Evolutionary conservation across 2,329 filamentous ascomycete genomes (phyloP).

Genomic region (Ceratocystis lukuohia): DNA sequence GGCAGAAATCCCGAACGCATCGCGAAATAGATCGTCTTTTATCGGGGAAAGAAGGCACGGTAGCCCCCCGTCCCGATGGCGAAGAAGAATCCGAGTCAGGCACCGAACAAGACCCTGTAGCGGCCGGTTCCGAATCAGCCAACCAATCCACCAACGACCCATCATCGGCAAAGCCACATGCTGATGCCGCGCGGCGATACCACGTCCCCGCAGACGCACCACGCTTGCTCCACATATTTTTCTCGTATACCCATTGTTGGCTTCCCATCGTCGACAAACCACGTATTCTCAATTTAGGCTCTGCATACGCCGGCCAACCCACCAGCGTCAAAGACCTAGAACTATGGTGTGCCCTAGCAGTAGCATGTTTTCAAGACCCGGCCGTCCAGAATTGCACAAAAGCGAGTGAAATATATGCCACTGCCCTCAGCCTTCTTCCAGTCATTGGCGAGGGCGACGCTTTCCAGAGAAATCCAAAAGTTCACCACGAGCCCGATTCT

Average conservation of each 20-base stretch:
- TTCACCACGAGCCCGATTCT: not conserved
- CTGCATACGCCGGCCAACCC: conserved; percentile 31
- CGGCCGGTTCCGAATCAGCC: not conserved
- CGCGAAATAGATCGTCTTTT: conserved; percentile 50
- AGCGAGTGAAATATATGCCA: conserved; percentile 34
- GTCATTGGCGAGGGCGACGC: conserved; percentile 15
- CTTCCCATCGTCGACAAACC: conserved; percentile 59
- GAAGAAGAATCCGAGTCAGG: conserved; percentile 27
- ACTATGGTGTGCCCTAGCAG: conserved; percentile 45
- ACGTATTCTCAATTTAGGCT: conserved; percentile 38
- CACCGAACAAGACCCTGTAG: not conserved
- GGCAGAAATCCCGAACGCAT: conserved; percentile 49
- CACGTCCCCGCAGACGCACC: conserved; percentile 41
- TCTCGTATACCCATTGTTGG: conserved; percentile 64
- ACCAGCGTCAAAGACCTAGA: conserved; percentile 38
- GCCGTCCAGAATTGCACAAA: conserved; percentile 22
- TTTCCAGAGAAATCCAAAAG: not conserved
- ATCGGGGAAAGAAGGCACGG: conserved; percentile 31
- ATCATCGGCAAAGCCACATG: not conserved
- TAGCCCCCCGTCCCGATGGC: conserved; percentile 25
- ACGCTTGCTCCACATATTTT: conserved; percentile 57
- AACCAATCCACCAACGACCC: not conserved
- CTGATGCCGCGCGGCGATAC: not conserved
- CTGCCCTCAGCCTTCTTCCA: conserved; percentile 38
- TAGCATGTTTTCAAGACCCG: conserved; percentile 42